Base-by-base conservation (phyloP, 805 yeast genomes). In the Ogataea corticis region DNA sequence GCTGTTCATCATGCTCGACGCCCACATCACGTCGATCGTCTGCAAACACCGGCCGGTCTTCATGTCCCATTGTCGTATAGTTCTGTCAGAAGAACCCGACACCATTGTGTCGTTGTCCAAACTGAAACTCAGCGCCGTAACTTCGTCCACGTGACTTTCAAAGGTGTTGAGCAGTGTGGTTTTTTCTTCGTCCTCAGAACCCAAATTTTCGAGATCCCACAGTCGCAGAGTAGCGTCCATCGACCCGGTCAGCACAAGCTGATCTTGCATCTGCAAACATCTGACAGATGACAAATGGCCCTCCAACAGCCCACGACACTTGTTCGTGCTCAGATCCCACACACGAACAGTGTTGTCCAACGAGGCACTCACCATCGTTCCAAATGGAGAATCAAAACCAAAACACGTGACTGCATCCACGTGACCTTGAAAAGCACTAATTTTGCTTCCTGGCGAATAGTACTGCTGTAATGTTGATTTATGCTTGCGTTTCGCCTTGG, bases 41-140 rank as follows among this genome's bases (percentile, higher is more conserved):
- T 83, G 88, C 14, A 80, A 50, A 61, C 89, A 82, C 50, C 77
- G 76, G 0, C 90, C 91, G 0, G 81, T 74, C 25, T 63, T 68
- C 49, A 82, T 52, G 65, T 85, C 92, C 92, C 92, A 85, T 59
- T 83, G 88, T 39, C 91, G 72, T 10, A 86, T 74, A 0, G 92
- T 85, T 39, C 78, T 70, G 59, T 85, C 94, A 34, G 77, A 75
- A 0, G 91, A 83, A 0, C 89, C 90, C 40, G 86, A 76, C 2
- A 86, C 80, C 38, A 85, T 56, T n/a, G 73, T 73, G 35, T 67
- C 65, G 13, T 75, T 73, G 33, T 45, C 33, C 32, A 38, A 27
- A 50, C 74, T 75, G 57, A 78, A 76, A 53, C 80, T 74, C 33
- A 85, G 57, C 0, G 87, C 83, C 0, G 87, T 80, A 33, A 85